These are phyloP conservation scores for Panicum virgatum DNA, from an alignment of 202 grass and related monocot genomes.

Conservation along the genomic window DNA sequence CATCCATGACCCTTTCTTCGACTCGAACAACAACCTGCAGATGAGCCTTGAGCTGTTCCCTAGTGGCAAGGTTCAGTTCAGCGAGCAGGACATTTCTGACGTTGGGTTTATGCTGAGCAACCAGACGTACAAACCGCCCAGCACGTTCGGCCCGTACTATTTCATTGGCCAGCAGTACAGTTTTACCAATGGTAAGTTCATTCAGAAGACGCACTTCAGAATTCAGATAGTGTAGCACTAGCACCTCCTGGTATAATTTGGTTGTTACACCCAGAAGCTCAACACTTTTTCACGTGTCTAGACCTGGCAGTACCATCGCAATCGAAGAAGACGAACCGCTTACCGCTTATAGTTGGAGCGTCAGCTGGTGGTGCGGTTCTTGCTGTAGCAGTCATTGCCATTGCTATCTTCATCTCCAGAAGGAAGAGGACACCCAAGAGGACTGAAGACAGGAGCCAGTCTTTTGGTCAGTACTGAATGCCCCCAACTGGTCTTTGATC, in stretches of 20 bases:
- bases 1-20: conserved; percentile 48
- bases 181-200: conserved; percentile 49
- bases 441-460: conserved; percentile 57
- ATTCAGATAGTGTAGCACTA: not conserved
- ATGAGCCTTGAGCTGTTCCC: conserved; percentile 65
- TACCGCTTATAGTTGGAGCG: conserved; percentile 61
- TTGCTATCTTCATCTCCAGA: conserved; percentile 42
- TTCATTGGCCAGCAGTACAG: conserved; percentile 57
- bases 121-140: conserved; percentile 61
- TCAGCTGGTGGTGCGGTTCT: conserved; percentile 61
- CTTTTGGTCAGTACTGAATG: conserved; percentile 48
- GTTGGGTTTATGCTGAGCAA: conserved; percentile 73
- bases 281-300: conserved; percentile 2
- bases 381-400: conserved; percentile 25
- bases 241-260: not conserved
- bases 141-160: conserved; percentile 58
- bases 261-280: not conserved
- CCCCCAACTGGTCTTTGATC: not conserved
- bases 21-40: conserved; percentile 51
- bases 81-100: conserved; percentile 36
- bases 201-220: not conserved
- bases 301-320: not conserved
- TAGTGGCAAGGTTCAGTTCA: conserved; percentile 43
- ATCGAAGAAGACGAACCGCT: conserved; percentile 29
- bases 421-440: conserved; percentile 39